A percentile compares a stretch with the other conserved stretches of the same genome.
phyloP scores from a whole-genome alignment of 2,329 filamentous ascomycete genomes.

The Hirsutella thompsonii region DNA sequence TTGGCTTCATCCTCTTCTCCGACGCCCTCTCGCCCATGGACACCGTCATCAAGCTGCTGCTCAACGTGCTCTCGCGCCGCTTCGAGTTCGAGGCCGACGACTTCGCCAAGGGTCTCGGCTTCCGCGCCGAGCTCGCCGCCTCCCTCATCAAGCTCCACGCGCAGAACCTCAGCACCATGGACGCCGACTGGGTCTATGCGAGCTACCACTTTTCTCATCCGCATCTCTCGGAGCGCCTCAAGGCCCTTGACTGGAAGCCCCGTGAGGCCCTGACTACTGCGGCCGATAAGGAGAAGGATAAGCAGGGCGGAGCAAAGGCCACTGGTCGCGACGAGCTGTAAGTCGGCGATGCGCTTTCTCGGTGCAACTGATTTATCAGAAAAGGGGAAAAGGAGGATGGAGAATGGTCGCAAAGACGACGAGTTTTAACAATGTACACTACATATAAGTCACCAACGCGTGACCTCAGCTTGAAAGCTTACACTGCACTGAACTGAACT shows the following conservation, averaged over 20 bases:
- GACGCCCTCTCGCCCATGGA: constrained; percentile 93
- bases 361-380: no score
- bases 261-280: constrained; percentile 30
- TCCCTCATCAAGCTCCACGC: constrained; percentile 96
- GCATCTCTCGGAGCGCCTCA: constrained; percentile 84
- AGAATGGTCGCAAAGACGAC: no score
- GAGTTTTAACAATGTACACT: no score
- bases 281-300: constrained; percentile 25
- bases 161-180: constrained; percentile 96
- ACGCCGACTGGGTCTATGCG: constrained; percentile 96
- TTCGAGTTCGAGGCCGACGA: constrained; percentile 95
- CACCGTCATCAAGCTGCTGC: constrained; percentile 81
- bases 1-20: constrained; percentile 95
- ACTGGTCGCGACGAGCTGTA: constrained; percentile 65
- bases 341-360: no score
- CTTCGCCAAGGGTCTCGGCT: constrained; percentile 78
- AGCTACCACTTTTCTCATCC: constrained; percentile 98
- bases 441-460: no score
- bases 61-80: constrained; percentile 89
- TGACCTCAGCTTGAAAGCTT: no score
- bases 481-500: no score
- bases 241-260: constrained; percentile 79
- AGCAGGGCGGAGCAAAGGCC: constrained; percentile 46
- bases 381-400: background rate
- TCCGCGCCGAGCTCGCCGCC: constrained; percentile 66